These are phyloP conservation scores for Rhexocercosporidium sp. DNA, from an alignment of 2,329 filamentous ascomycete genomes.

Conservation along the genomic window DNA sequence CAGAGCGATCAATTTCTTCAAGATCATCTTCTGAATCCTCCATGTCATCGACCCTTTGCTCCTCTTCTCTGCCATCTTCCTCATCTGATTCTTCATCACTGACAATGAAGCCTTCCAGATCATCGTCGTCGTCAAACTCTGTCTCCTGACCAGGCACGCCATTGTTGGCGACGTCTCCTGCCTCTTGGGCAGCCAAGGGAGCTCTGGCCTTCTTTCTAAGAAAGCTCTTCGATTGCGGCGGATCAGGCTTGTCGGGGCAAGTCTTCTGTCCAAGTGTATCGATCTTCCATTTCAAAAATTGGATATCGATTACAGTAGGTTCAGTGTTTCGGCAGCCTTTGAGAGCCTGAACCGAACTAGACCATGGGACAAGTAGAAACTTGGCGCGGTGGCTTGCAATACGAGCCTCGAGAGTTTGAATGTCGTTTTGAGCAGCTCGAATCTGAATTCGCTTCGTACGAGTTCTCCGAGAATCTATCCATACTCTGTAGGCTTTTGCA, in stretches of 20 bases:
- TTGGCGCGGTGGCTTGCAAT: slow-evolving; percentile 60
- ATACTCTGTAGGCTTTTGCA: slow-evolving; percentile 63
- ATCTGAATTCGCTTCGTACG: slow-evolving; percentile 49
- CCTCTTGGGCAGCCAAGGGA: slow-evolving; percentile 22
- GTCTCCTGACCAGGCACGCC: slow-evolving; percentile 41
- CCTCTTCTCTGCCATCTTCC: slow-evolving; percentile 19
- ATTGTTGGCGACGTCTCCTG: slow-evolving; percentile 47
- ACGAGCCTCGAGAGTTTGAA: slow-evolving; percentile 53
- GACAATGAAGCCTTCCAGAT: slow-evolving; percentile 56
- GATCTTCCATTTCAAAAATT: slow-evolving; percentile 58
- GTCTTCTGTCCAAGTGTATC: slow-evolving; percentile 50
- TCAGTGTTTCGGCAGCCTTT: slow-evolving; percentile 65
- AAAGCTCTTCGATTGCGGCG: background rate
- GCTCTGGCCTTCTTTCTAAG: slow-evolving; percentile 19
- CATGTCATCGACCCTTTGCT: slow-evolving; percentile 13
- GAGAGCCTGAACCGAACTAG: slow-evolving; percentile 55
- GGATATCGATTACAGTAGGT: slow-evolving; percentile 64
- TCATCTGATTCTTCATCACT: slow-evolving; percentile 33
- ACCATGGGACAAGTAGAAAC: slow-evolving; percentile 59
- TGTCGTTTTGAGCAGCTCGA: slow-evolving; percentile 47
- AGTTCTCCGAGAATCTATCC: slow-evolving; percentile 59
- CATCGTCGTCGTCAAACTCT: slow-evolving; percentile 47
- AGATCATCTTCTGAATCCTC: slow-evolving; percentile 18
- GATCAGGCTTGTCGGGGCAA: slow-evolving; percentile 45
- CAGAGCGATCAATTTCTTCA: slow-evolving; percentile 14